Evolutionary conservation across 768 basidiomycete genomes (phyloP).

Genomic region (Polyporus arcularius): DNA sequence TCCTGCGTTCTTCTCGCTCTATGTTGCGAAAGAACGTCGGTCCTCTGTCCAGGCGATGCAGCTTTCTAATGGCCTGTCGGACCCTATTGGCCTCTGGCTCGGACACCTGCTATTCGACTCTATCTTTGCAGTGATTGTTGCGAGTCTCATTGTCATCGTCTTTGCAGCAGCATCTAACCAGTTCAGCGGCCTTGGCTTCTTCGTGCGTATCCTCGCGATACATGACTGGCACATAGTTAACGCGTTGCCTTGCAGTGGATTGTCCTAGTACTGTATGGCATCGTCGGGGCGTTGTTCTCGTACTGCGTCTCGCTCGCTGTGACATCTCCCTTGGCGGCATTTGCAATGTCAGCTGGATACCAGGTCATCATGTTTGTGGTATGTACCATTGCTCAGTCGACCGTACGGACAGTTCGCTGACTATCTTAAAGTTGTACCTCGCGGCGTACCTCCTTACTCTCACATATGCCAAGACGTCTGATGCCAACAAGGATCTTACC

Average conservation of each 20-base stretch:
- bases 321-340: constrained; percentile 69
- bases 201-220: constrained; percentile 42
- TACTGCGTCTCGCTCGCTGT: constrained; percentile 65
- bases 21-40: constrained; percentile 71
- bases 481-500: constrained; percentile 54
- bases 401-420: neutral
- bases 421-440: constrained; percentile 54
- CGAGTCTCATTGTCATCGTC: constrained; percentile 64
- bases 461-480: constrained; percentile 67
- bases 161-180: constrained; percentile 59
- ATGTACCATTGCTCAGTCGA: constrained; percentile 31
- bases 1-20: constrained; percentile 81
- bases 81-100: constrained; percentile 73
- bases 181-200: constrained; percentile 67
- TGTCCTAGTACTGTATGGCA: constrained; percentile 67
- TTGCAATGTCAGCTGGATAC: constrained; percentile 71
- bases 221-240: neutral
- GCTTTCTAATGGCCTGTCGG: constrained; percentile 70
- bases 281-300: constrained; percentile 66
- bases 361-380: constrained; percentile 74
- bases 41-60: constrained; percentile 83
- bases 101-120: constrained; percentile 79
- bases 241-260: constrained; percentile 54
- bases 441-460: constrained; percentile 69
- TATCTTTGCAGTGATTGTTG: constrained; percentile 55